Base-by-base conservation (phyloP, 805 yeast species). In the Wickerhamiella australiensis region DNA sequence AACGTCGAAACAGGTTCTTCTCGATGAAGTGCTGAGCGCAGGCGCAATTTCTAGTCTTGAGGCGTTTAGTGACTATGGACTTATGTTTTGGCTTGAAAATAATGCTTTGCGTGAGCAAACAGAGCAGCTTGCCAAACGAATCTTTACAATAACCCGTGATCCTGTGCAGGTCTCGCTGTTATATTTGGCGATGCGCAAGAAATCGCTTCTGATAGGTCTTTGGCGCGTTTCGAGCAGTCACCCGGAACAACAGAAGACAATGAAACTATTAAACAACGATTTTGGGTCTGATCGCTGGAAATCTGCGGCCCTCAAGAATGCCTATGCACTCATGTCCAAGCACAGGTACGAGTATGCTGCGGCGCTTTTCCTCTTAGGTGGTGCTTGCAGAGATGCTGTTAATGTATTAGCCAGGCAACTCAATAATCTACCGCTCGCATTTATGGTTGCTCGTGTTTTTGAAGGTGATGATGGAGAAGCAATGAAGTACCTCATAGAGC, bases 341-440 rank as follows among this genome's bases (percentile, higher is more conserved):
- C 98, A 88, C 63, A 69, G 97, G 38, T 84, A 74, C 59, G 67
- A 75, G 61, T 94, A 87, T 64, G 94, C 96, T 0, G 96, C 96
- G 0, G 79, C 81, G 20, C 88, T 92, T 62, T 90, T 90, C 64
- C 64, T 90, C 31, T 69, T 90, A 11, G 95, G 84, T 0, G 87
- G 74, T 46, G 70, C 87, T 0, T 65, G 85, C 12, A 75, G 75
- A 49, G 97, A 92, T 66, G 79, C 87, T 52, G 82, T 82, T 25
- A 79, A 75, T 60, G 90, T 87, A 0, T 61, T 90, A 18, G 72
- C 82, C 35, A 76, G 71, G 45, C 81, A 87, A 60, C 63, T 85
- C 42, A 61, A 74, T 1, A 94, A 90, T 61, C 52, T 79, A 3
- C 77, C 79, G 44, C 68, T 92, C 45, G 95, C 96, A 0, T 68